Conservation (phyloP, 148 eudicot genomes). For the Nyssa sinensis region DNA sequence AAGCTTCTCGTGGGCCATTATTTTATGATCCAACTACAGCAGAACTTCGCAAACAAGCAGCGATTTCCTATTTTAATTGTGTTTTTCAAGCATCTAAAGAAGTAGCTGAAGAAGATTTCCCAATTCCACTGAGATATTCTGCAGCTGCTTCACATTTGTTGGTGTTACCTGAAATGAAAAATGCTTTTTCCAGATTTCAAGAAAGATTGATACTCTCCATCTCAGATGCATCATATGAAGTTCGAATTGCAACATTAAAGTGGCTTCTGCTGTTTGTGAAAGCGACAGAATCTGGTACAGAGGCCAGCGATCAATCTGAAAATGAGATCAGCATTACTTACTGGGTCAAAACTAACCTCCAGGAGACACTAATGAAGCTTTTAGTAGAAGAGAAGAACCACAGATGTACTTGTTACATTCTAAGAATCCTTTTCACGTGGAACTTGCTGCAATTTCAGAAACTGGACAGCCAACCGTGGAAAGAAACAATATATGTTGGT, state of each 20-base stretch:
- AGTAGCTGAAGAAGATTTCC: constrained; percentile 40
- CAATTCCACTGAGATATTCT: constrained; percentile 15
- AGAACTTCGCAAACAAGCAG: constrained; percentile 89
- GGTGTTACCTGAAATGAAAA: constrained; percentile 28
- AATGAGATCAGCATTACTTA: constrained; percentile 25
- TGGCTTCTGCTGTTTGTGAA: constrained; percentile 75
- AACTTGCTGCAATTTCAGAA: constrained; percentile 50
- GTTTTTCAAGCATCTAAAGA: constrained; percentile 51
- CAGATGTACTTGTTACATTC: constrained; percentile 70
- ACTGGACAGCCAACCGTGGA: constrained; percentile 15
- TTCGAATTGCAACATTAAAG: constrained; percentile 79
- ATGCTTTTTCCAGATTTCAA: constrained; percentile 33
- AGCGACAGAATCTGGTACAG: constrained; percentile 29
- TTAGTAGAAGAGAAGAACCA: constrained; percentile 67
- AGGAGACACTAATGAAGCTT: constrained; percentile 47
- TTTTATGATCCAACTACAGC: constrained; percentile 71
- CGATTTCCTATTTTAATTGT: constrained; percentile 69
- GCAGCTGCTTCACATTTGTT: constrained; percentile 24
- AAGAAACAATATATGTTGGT: constrained; percentile 43
- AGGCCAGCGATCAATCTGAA: constrained; percentile 23
- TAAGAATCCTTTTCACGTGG: constrained; percentile 77
- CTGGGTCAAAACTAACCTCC: constrained; percentile 66
- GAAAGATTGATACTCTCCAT: constrained; percentile 48
- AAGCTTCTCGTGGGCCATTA: constrained; percentile 28
- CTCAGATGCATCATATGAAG: constrained; percentile 90